phyloP scores from a whole-genome alignment of 345 rosid genomes.

The Gynandropsis gynandra region DNA sequence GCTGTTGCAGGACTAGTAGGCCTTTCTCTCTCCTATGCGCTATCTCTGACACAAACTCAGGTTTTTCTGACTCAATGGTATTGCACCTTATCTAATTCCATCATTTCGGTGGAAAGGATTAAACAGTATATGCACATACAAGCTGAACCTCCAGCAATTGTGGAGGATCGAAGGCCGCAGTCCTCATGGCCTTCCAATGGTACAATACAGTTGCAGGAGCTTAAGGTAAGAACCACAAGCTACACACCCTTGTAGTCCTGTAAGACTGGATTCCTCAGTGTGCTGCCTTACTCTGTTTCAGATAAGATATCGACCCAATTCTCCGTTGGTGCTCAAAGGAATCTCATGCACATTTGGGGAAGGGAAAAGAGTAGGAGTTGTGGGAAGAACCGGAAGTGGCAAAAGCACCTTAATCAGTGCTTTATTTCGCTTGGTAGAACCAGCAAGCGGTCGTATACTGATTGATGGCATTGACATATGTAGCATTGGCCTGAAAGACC shows the following conservation, averaged over 20 bases:
- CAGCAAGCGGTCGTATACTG: conserved; percentile 56
- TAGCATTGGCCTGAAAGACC: conserved; percentile 67
- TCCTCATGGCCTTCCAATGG: conserved; percentile 64
- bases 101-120: conserved; percentile 66
- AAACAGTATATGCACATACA: conserved; percentile 62
- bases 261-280: neutral
- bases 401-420: conserved; percentile 85
- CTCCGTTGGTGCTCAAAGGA: conserved; percentile 66
- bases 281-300: conserved; percentile 20
- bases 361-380: conserved; percentile 77
- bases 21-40: conserved; percentile 68
- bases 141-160: conserved; percentile 53
- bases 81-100: conserved; percentile 54
- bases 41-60: conserved; percentile 47
- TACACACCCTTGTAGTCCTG: too few relatives aligned
- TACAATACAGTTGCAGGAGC: conserved; percentile 56
- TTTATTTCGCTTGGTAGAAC: conserved; percentile 79
- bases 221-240: conserved; percentile 35
- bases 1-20: conserved; percentile 55
- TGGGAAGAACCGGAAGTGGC: conserved; percentile 92
- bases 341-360: conserved; percentile 63
- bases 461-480: conserved; percentile 75
- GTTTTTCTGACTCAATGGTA: conserved; percentile 52
- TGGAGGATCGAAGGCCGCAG: conserved; percentile 53
- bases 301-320: conserved; percentile 63